A percentile compares a stretch with the other conserved stretches of the same genome.
These are phyloP conservation scores for Quercus ilex DNA, from an alignment of 306 rosid species.

Conservation along the genomic window DNA sequence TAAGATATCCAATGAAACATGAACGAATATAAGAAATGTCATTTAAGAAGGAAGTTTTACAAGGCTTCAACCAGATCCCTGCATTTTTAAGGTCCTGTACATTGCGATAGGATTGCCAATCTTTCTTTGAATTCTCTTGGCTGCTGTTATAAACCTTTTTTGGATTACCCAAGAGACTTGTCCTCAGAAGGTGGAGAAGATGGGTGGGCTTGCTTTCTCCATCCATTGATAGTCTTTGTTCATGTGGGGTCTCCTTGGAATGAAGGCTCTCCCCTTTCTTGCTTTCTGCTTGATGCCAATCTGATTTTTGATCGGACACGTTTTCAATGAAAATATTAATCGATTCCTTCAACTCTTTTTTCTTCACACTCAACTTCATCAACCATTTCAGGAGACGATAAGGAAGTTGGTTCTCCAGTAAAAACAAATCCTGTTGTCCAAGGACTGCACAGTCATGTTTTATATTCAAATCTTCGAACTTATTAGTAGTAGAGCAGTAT, in stretches of 20 bases:
- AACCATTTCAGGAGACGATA: constrained; percentile 8
- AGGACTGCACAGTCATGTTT: background rate
- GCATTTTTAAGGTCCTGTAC: constrained; percentile 17
- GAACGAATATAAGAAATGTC: background rate
- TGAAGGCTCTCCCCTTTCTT: too few species aligned
- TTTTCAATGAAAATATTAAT: background rate
- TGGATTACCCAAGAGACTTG: background rate
- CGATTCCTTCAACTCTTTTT: background rate
- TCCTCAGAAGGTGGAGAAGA: constrained; percentile 15
- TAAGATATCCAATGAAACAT: background rate
- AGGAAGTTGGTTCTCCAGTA: constrained; percentile 29
- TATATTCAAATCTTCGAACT: background rate
- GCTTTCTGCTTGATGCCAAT: too few species aligned
- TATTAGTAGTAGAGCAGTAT: background rate
- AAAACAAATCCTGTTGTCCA: constrained; percentile 10
- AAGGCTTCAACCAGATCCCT: background rate
- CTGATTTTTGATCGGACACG: too few species aligned
- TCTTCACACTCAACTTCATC: background rate
- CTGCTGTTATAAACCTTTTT: too few species aligned
- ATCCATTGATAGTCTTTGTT: background rate
- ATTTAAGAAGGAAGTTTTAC: background rate
- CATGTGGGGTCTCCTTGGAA: too few species aligned
- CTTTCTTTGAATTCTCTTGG: background rate
- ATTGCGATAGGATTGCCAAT: background rate
- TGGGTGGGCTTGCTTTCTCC: background rate